Evolutionary conservation across 805 yeast genomes (phyloP).

Genomic region (Candida chilensis): DNA sequence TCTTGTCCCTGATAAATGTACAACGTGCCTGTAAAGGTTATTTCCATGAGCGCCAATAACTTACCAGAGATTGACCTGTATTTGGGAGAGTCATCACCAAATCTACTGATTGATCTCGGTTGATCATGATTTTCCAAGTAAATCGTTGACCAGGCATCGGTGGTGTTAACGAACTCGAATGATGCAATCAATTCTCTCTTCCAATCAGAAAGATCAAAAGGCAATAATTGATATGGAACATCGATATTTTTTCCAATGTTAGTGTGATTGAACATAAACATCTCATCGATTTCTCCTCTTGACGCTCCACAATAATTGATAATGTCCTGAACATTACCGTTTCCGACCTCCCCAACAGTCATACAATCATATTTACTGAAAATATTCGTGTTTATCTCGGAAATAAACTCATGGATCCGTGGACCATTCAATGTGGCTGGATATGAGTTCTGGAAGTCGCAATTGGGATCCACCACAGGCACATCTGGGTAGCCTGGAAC

Average conservation of each 20-base stretch:
- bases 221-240: slow-evolving; percentile 23
- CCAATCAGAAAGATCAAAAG: slow-evolving; percentile 24
- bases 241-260: slow-evolving; percentile 25
- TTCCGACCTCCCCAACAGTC: slow-evolving; percentile 52
- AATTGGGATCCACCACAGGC: slow-evolving; percentile 31
- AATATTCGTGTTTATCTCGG: slow-evolving; percentile 35
- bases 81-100: slow-evolving; percentile 31
- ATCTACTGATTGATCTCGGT: slow-evolving; percentile 43
- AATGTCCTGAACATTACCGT: slow-evolving; percentile 27
- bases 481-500: slow-evolving; percentile 35
- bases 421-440: slow-evolving; percentile 34
- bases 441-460: slow-evolving; percentile 28
- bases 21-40: slow-evolving; percentile 43
- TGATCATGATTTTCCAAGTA: slow-evolving; percentile 55
- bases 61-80: slow-evolving; percentile 33
- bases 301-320: slow-evolving; percentile 29
- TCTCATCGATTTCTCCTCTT: slow-evolving; percentile 27
- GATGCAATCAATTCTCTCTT: slow-evolving; percentile 26
- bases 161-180: slow-evolving; percentile 29
- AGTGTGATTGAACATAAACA: slow-evolving; percentile 23
- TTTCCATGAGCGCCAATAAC: slow-evolving; percentile 33
- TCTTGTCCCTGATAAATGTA: slow-evolving; percentile 58
- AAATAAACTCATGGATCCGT: slow-evolving; percentile 48
- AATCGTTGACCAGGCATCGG: slow-evolving; percentile 52
- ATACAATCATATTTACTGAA: slow-evolving; percentile 38